Conservation (phyloP, 352 stramenopile species). For the Globisporangium emineosum region DNA sequence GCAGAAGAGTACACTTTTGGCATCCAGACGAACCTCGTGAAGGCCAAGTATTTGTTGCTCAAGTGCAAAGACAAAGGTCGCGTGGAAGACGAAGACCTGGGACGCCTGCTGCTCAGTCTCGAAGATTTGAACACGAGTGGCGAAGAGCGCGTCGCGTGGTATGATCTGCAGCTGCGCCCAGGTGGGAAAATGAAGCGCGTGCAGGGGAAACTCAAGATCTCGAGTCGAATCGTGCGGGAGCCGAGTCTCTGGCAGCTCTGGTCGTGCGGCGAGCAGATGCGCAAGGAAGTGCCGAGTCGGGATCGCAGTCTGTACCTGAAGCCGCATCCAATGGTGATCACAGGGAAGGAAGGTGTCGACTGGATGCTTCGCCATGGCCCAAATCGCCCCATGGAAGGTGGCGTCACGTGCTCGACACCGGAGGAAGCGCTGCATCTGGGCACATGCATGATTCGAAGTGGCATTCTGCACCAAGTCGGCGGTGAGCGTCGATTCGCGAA, state of each 20-base stretch:
- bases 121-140: conserved; percentile 84
- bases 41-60: conserved; percentile 79
- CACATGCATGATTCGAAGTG: conserved; percentile 62
- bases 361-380: conserved; percentile 86
- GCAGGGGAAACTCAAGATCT: conserved; percentile 79
- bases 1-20: conserved; percentile 87
- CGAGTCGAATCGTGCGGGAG: conserved; percentile 81
- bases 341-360: conserved; percentile 73
- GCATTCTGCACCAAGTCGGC: conserved; percentile 71
- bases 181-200: conserved; percentile 85
- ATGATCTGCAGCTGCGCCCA: conserved; percentile 78
- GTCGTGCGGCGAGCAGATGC: conserved; percentile 82
- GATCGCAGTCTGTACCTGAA: conserved; percentile 86
- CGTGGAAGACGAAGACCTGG: conserved; percentile 80
- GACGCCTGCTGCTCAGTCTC: conserved; percentile 70
- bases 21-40: conserved; percentile 66
- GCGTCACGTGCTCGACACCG: conserved; percentile 78
- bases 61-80: conserved; percentile 89
- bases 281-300: conserved; percentile 57
- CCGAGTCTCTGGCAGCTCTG: conserved; percentile 83
- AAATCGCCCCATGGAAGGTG: conserved; percentile 83
- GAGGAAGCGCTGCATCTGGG: conserved; percentile 81
- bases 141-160: conserved; percentile 81
- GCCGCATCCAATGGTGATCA: conserved; percentile 72
- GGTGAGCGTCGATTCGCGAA: conserved; percentile 72